Evolutionary conservation across 805 yeast species (phyloP).

Genomic region (Metschnikowia amazonensis): DNA sequence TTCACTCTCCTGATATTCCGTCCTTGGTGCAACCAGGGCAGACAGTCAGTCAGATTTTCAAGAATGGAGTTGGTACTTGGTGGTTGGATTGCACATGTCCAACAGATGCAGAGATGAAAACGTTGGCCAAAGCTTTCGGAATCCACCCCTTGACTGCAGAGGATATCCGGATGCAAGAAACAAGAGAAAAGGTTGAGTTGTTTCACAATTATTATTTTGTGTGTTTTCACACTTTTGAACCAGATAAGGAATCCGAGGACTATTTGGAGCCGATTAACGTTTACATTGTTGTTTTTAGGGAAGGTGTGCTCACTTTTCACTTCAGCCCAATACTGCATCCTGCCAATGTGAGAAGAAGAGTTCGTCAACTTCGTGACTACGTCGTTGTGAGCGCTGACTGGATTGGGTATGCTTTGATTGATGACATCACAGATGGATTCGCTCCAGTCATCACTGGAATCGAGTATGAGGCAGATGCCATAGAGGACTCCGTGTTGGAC

Average conservation of each 20-base stretch:
- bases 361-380: conserved; percentile 71
- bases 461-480: conserved; percentile 78
- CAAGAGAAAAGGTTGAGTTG: conserved; percentile 94
- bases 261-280: conserved; percentile 73
- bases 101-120: conserved; percentile 91
- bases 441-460: conserved; percentile 76
- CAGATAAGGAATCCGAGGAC: conserved; percentile 75
- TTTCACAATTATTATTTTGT: conserved; percentile 89
- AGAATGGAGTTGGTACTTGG: conserved; percentile 78
- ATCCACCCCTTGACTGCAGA: conserved; percentile 98
- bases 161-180: conserved; percentile 93
- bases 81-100: conserved; percentile 96
- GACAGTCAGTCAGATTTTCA: conserved; percentile 65
- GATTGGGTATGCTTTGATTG: conserved; percentile 77
- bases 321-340: conserved; percentile 57
- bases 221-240: conserved; percentile 94
- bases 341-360: conserved; percentile 75
- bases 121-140: conserved; percentile 88
- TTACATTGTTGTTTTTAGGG: conserved; percentile 59
- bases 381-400: conserved; percentile 77
- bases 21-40: conserved; percentile 65
- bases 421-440: conserved; percentile 81
- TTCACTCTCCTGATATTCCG: conserved; percentile 85
- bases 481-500: conserved; percentile 81
- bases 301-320: conserved; percentile 59